Conservation (phyloP, 495 filamentous ascomycete genomes). For the Antarctomyces pellizariae region DNA sequence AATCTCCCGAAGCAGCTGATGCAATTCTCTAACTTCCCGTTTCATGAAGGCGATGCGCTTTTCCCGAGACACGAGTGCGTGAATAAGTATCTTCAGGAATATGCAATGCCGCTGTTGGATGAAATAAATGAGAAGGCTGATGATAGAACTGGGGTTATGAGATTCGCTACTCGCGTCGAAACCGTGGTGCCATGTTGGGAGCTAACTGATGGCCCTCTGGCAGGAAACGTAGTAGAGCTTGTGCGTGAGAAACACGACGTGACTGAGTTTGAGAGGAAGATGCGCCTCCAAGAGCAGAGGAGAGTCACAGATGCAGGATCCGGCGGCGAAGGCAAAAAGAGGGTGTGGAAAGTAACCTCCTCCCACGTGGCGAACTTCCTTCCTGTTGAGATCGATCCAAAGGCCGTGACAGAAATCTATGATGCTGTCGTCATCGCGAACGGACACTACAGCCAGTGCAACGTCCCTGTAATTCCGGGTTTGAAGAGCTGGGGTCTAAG, state of each 20-base stretch:
- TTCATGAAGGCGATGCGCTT: conserved; percentile 34
- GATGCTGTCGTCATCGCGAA: conserved; percentile 72
- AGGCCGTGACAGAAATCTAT: too few relatives aligned
- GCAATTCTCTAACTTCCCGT: conserved; percentile 48
- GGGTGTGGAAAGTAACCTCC: conserved; percentile 6
- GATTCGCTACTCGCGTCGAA: too few relatives aligned
- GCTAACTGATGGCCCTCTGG: too few relatives aligned
- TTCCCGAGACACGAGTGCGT: conserved; percentile 50
- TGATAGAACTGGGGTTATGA: too few relatives aligned
- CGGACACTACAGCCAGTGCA: conserved; percentile 56
- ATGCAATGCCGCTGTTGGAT: conserved; percentile 36
- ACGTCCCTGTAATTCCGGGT: conserved; percentile 39
- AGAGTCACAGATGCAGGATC: too few relatives aligned
- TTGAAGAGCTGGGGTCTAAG: conserved; percentile 30
- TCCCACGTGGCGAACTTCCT: conserved; percentile 2
- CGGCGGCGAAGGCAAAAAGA: conserved; percentile 8
- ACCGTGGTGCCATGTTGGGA: too few relatives aligned
- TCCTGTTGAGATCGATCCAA: conserved; percentile 3
- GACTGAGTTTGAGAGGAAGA: too few relatives aligned
- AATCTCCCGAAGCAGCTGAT: conserved; percentile 75
- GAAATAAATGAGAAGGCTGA: conserved; percentile 22
- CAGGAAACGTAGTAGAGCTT: too few relatives aligned
- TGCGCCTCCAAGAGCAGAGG: too few relatives aligned
- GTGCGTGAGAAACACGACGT: too few relatives aligned
- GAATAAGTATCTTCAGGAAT: conserved; percentile 47